Evolutionary conservation across 805 yeast species (phyloP).

Genomic region (Yamadazyma phyllophila): DNA sequence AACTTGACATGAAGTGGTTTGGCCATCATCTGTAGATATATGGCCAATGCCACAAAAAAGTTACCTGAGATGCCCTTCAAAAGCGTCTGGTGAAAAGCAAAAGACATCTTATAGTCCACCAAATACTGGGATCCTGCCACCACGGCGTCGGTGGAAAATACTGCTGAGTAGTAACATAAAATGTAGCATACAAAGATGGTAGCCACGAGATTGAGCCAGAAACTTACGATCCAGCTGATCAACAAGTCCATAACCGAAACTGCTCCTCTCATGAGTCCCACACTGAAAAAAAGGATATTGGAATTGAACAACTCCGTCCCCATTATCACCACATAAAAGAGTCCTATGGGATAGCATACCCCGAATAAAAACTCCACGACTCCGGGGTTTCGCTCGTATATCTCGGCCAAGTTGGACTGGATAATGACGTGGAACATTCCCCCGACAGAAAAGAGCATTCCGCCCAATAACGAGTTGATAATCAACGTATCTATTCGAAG

Average conservation of each 20-base stretch:
- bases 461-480: conserved; percentile 68
- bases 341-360: conserved; percentile 62
- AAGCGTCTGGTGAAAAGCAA: conserved; percentile 59
- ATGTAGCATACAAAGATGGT: conserved; percentile 66
- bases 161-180: conserved; percentile 55
- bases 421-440: conserved; percentile 65
- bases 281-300: conserved; percentile 67
- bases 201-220: conserved; percentile 63
- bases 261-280: conserved; percentile 68
- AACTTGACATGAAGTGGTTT: conserved; percentile 78
- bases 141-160: conserved; percentile 41
- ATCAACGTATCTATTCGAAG: conserved; percentile 57
- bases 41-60: conserved; percentile 72
- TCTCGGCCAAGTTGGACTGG: conserved; percentile 49
- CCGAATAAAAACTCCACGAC: conserved; percentile 57
- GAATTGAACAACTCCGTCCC: conserved; percentile 79
- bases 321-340: conserved; percentile 70
- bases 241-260: conserved; percentile 60
- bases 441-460: conserved; percentile 65
- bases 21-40: conserved; percentile 73
- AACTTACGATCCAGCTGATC: conserved; percentile 66
- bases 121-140: conserved; percentile 48
- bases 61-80: conserved; percentile 75
- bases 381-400: conserved; percentile 48
- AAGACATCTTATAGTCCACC: conserved; percentile 41